These are phyloP conservation scores for Fusarium domesticum DNA, from an alignment of 2,329 filamentous ascomycete genomes.

Conservation along the genomic window DNA sequence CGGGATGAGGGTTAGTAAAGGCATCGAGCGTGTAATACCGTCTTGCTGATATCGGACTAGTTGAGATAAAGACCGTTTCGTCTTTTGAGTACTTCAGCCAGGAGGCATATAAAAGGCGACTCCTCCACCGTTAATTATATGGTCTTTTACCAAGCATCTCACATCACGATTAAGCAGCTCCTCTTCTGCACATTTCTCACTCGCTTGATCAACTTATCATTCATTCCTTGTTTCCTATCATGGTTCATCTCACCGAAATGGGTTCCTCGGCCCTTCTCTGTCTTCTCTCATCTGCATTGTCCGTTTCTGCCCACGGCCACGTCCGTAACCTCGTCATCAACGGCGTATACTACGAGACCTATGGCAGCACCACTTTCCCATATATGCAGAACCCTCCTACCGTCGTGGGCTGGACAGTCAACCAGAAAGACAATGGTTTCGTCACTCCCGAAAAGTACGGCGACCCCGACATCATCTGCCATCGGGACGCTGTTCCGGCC, in stretches of 20 bases:
- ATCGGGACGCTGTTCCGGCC: slow-evolving; percentile 41
- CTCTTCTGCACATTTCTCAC: slow-evolving; percentile 6
- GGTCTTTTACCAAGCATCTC: no score
- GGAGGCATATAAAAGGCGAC: slow-evolving; percentile 6
- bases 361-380: slow-evolving; percentile 37
- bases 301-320: slow-evolving; percentile 40
- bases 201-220: slow-evolving; percentile 8
- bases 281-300: slow-evolving; percentile 9
- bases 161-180: neutral
- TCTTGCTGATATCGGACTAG: neutral
- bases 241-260: slow-evolving; percentile 7
- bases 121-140: no score
- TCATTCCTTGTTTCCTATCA: slow-evolving; percentile 7
- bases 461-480: slow-evolving; percentile 48
- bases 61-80: neutral
- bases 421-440: slow-evolving; percentile 44
- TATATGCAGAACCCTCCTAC: slow-evolving; percentile 37
- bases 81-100: no score
- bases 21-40: neutral
- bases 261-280: slow-evolving; percentile 7
- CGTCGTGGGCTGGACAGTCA: slow-evolving; percentile 41
- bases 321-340: slow-evolving; percentile 43
- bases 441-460: slow-evolving; percentile 45
- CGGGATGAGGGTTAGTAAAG: no score
- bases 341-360: slow-evolving; percentile 42